phyloP scores from a whole-genome alignment of 176 grass and related monocot species.

The Puccinellia tenuiflora region DNA sequence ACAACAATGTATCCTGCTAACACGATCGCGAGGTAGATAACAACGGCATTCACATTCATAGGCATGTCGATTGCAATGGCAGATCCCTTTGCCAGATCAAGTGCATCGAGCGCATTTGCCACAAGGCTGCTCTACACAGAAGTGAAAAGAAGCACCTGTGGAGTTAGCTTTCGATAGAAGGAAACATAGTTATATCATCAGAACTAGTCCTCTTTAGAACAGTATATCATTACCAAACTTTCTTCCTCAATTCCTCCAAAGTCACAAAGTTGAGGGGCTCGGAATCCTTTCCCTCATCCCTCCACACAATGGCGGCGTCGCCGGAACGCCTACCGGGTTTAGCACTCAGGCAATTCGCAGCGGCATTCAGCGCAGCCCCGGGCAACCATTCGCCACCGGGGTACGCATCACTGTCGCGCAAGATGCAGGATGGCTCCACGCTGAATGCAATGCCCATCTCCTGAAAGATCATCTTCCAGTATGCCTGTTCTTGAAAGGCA shows the following conservation, averaged over 20 bases:
- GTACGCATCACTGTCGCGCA: conserved; percentile 38
- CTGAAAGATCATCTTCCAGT: conserved; percentile 85
- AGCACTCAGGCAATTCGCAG: conserved; percentile 56
- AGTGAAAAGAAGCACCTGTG: neutral
- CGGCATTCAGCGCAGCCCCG: conserved; percentile 60
- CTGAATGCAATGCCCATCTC: conserved; percentile 75
- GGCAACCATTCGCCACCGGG: conserved; percentile 81
- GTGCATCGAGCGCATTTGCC: conserved; percentile 70
- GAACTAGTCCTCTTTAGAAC: neutral
- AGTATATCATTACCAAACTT: conserved; percentile 66
- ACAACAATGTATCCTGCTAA: conserved; percentile 82
- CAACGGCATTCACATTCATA: conserved; percentile 77
- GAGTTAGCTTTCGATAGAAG: neutral
- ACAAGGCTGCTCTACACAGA: conserved; percentile 56
- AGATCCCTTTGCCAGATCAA: conserved; percentile 77
- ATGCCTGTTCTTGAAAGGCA: conserved; percentile 37
- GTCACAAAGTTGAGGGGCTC: conserved; percentile 59
- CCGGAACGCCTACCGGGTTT: conserved; percentile 49
- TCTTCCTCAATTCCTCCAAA: conserved; percentile 60
- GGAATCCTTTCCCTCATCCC: conserved; percentile 72
- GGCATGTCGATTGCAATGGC: conserved; percentile 96
- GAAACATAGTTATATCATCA: neutral
- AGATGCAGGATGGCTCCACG: conserved; percentile 57
- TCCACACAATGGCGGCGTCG: conserved; percentile 61
- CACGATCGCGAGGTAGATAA: conserved; percentile 82